These are phyloP conservation scores for Aspergillus viridinutans DNA, from an alignment of 2,329 filamentous ascomycete species.

Conservation along the genomic window DNA sequence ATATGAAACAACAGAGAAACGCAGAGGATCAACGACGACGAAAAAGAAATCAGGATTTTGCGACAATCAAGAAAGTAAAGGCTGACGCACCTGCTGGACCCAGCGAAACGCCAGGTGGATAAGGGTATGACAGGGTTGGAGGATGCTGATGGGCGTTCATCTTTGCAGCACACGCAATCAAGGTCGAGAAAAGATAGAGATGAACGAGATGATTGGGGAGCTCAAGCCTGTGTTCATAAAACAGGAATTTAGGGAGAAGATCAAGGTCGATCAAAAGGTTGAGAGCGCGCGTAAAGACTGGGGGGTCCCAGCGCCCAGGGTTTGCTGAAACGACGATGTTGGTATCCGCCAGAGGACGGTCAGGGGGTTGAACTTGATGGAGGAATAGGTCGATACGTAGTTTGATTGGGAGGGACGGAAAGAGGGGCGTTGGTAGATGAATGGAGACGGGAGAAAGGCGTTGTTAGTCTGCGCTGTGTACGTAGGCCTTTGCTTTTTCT, in stretches of 20 bases:
- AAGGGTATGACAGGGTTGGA: constrained; percentile 25
- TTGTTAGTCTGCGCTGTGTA: not conserved
- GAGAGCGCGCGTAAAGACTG: constrained; percentile 5
- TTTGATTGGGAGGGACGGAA: constrained; percentile 9
- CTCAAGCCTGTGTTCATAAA: constrained; percentile 6
- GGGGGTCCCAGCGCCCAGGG: constrained; percentile 4
- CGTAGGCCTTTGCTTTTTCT: not conserved
- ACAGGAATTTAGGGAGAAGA: constrained; percentile 7
- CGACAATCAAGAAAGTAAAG: constrained; percentile 6
- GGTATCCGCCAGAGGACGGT: constrained; percentile 9
- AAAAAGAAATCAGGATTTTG: constrained; percentile 4
- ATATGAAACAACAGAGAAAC: constrained; percentile 16
- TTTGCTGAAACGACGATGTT: constrained; percentile 21
- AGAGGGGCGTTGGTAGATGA: constrained; percentile 7
- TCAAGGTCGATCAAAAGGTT: constrained; percentile 5
- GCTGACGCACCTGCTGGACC: constrained; percentile 32
- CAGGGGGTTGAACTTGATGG: constrained; percentile 8
- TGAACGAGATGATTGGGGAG: constrained; percentile 10
- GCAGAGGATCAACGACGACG: not conserved
- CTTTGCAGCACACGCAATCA: constrained; percentile 17
- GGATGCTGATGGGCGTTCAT: constrained; percentile 30
- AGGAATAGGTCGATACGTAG: not conserved
- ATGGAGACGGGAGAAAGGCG: not conserved
- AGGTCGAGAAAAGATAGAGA: constrained; percentile 10
- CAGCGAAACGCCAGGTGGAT: constrained; percentile 31